Evolutionary conservation across 805 yeast species (phyloP), one percentile per base, ranked within the genome.

Genomic region (Clavispora carvajalis): DNA sequence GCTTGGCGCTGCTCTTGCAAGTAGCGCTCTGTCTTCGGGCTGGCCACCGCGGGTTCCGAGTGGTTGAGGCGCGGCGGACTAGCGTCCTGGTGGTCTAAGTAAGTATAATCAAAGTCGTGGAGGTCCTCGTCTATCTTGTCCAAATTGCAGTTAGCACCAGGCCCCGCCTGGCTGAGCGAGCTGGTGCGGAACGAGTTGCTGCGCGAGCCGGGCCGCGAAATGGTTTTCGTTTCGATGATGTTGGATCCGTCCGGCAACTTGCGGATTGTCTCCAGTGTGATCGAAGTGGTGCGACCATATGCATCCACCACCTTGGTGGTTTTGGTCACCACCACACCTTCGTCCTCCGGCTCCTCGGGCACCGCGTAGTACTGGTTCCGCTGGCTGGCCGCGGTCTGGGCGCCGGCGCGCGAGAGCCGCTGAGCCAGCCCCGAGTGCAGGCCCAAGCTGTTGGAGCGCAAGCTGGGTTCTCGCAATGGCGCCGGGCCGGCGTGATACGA

Each of bases 241-340:
- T 65, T 67, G 13, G 71, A 60, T 4, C 74, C 74, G 45, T 69
- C 73, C 7, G 73, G 63, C 46, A 73, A 53, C 36, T 68, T 65
- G 46, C 74, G 69, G 21, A 77, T 64, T 0, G 79, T 76, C 30
- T 74, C 74, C 31, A 71, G 75, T 2, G 81, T 76, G 33, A 78
- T 74, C 3, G 81, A 76, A 41, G 62, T 68, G 0, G 82, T 77
- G 30, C 80, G 65, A 0, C 83, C 83, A 29, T 59, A 62, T 5
- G 64, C 58, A 41, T 75, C 81, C 41, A 63, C 63, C 21, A 75
- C 74, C 47, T 69, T 73, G 9, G 79, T 74, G 1, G 80, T 75
- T 43, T 69, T 71, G 9, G 74, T 66, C 13, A 67, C 48, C 6
- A 62, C 47, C 12, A 49, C 52, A 15, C 54, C 60, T 6, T 51